Evolutionary conservation across 2,329 filamentous ascomycete genomes (phyloP), one percentile per base, ranked within the genome.

Genomic region (Aspergillus transmontanensis): DNA sequence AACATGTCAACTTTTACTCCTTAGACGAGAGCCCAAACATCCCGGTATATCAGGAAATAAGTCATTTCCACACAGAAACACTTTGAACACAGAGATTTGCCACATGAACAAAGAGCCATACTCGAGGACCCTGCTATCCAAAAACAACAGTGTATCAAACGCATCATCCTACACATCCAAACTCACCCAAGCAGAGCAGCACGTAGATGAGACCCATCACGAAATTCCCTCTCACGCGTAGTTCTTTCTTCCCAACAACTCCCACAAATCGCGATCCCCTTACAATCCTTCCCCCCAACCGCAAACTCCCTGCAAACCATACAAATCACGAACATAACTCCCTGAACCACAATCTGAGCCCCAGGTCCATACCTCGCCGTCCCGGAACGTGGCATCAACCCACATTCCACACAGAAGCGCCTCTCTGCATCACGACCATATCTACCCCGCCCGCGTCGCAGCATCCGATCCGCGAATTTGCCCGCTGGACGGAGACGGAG

Each of bases 331-430:
- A 64, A 68, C 11, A 66, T 55, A 3, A 51, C 48, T 1, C 70
- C 71, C 16, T 67, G 56, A 21, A 72, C 51, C 4, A 55, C 57
- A 12, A 75, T 53, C 57, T 67, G 63, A 3, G 70, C 71, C 0
- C 73, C 72, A 9, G 67, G 68, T 6, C 71, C 71, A 63, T 75
- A 74, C 36, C 73, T 61, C 19, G 73, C 71, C 50, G 64, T 56
- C 4, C 68, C 71, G 0, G 63, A 53, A 6, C 71, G 60, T 21
- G 71, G 71, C 45, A 62, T 56, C 41, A 75, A 34, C 0, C 73
- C 73, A 36, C 73, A 75, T 16, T 73, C 69, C 21, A 75, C 60
- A 26, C 73, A 75, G 57, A 75, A 75, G 19, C 73, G 66, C 58
- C 69, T 69, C 41, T 39, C 46, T 6, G 66, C 66, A 36, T 74